phyloP scores from a whole-genome alignment of 441 rosid species.

The Syzygium syzygioides region DNA sequence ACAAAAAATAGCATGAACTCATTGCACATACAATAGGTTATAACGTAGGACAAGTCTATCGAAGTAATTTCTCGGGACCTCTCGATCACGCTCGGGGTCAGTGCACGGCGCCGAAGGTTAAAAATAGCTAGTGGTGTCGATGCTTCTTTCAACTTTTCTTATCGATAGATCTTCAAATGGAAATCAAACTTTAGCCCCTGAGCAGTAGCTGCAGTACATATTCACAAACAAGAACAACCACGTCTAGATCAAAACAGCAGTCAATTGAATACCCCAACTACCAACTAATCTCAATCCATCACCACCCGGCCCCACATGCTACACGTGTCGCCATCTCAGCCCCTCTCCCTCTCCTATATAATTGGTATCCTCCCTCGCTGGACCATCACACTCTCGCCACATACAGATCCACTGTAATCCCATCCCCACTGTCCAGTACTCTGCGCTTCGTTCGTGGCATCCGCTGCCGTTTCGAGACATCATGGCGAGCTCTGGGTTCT shows the following conservation, averaged over 20 bases:
- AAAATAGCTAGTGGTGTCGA: neutral
- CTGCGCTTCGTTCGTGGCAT: neutral
- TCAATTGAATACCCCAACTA: neutral
- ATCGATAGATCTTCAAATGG: neutral
- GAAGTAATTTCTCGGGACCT: neutral
- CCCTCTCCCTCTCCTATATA: neutral
- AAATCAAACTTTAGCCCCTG: neutral
- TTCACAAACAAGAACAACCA: neutral
- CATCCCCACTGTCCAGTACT: neutral
- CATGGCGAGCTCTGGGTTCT: neutral
- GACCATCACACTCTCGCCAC: neutral
- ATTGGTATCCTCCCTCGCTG: neutral
- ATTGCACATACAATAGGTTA: neutral
- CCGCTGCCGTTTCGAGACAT: neutral
- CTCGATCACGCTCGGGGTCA: neutral
- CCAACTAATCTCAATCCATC: neutral
- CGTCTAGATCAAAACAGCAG: neutral
- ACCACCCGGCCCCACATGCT: neutral
- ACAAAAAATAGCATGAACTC: neutral
- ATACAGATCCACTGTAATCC: neutral
- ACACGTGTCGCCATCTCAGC: neutral
- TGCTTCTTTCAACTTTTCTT: neutral
- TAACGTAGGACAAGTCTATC: neutral
- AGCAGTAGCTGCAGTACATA: neutral
- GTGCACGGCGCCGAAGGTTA: neutral